Evolutionary conservation across 176 grass and related monocot species (phyloP).

Genomic region (Otatea glauca): DNA sequence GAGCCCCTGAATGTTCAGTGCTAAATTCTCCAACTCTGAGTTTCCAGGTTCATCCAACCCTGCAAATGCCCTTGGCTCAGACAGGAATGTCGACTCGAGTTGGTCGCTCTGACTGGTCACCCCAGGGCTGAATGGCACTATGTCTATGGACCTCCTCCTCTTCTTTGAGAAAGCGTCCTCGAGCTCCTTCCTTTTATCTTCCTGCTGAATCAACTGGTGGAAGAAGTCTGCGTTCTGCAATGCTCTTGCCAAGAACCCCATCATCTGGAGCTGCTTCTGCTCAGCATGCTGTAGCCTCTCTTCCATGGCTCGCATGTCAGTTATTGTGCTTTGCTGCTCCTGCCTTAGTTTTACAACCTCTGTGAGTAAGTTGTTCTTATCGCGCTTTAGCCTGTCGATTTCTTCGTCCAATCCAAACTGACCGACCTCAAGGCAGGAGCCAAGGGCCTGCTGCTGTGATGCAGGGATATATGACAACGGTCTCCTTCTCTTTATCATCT

Average conservation of each 20-base stretch:
- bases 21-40: constrained; percentile 53
- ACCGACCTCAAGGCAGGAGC: constrained; percentile 59
- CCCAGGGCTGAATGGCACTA: constrained; percentile 4
- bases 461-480: constrained; percentile 25
- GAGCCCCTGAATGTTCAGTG: constrained; percentile 52
- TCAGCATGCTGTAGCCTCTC: constrained; percentile 55
- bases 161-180: constrained; percentile 63
- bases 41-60: constrained; percentile 36
- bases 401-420: constrained; percentile 67
- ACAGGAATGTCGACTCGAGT: constrained; percentile 26
- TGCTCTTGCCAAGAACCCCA: constrained; percentile 76
- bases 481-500: constrained; percentile 70
- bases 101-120: constrained; percentile 3
- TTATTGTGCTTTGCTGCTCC: constrained; percentile 58
- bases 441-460: constrained; percentile 33
- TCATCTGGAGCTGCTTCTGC: constrained; percentile 71
- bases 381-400: constrained; percentile 58
- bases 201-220: constrained; percentile 62
- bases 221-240: constrained; percentile 75
- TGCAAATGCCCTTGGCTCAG: constrained; percentile 13
- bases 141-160: constrained; percentile 61
- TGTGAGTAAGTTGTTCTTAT: constrained; percentile 67
- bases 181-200: constrained; percentile 55
- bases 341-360: constrained; percentile 82
- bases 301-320: constrained; percentile 67